Evolutionary conservation across 192 early-diverging fungal genomes (phyloP).

Genomic region (Funneliformis mosseae): DNA sequence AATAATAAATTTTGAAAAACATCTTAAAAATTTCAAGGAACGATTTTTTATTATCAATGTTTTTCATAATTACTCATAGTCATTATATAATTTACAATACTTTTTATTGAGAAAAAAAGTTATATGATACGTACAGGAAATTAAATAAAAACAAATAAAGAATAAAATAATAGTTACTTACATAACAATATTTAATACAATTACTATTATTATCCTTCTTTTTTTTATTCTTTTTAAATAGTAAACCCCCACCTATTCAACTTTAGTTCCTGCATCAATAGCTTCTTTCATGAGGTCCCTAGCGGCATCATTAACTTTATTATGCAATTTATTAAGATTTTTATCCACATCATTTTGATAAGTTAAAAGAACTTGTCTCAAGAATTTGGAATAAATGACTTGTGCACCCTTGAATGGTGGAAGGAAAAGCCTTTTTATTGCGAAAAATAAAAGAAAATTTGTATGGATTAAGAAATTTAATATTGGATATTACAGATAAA

Average conservation of each 20-base stretch:
- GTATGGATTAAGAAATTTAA: not conserved
- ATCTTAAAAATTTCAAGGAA: too few relatives aligned
- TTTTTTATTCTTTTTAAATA: too few relatives aligned
- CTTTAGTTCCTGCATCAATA: not conserved
- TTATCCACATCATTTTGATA: slow-evolving; percentile 48
- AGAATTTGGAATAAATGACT: slow-evolving; percentile 70
- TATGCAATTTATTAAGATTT: slow-evolving; percentile 39
- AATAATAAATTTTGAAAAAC: too few relatives aligned
- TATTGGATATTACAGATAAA: not conserved
- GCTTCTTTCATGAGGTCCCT: slow-evolving; percentile 38
- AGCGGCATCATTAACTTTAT: slow-evolving; percentile 44
- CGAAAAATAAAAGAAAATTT: slow-evolving; percentile 21
- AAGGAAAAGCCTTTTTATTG: slow-evolving; percentile 25
- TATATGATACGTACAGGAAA: too few relatives aligned
- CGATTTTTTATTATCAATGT: too few relatives aligned
- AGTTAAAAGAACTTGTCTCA: slow-evolving; percentile 76
- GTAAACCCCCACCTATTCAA: not conserved
- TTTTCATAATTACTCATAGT: too few relatives aligned
- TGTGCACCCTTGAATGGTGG: slow-evolving; percentile 68
- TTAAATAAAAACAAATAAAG: too few relatives aligned
- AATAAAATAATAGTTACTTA: too few relatives aligned
- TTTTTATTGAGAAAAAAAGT: too few relatives aligned
- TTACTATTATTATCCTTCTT: too few relatives aligned
- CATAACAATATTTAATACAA: too few relatives aligned
- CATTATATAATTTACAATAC: too few relatives aligned